Evolutionary conservation across 108 stramenopile species (phyloP), one percentile per base, ranked within the genome.

Genomic region (Nitzschia sp.): DNA sequence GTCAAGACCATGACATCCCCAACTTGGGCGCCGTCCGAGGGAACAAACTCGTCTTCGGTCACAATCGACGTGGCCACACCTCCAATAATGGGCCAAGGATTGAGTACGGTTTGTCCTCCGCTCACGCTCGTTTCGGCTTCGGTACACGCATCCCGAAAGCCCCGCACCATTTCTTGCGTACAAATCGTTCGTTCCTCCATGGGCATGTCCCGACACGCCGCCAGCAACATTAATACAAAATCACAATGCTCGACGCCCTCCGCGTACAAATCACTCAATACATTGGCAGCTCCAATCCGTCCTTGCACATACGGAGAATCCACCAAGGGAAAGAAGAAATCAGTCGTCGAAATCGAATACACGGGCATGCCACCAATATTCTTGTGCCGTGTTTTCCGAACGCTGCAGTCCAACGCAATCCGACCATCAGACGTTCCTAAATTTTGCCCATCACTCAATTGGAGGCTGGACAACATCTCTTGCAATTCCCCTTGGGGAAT

Each of bases 81-180:
- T 26, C 92, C 92, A 75, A 94, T 91, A 27, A 94, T 89, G 13
- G 90, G 88, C 92, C 92, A 94, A 8, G 92, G 92, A 75, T 94
- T 94, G 53, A 89, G 58, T 13, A 94, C 92, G 0, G 92, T 94
- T 76, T 94, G 92, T 22, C 92, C 92, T 9, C 92, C 92, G 27
- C 88, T 89, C n/a, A 94, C 76, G 41, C 71, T 29, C 33, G 89
- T 88, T 44, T 67, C 88, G 17, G 89, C 89, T 53, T 91, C 88
- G 25, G 63, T 30, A 61, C 87, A 88, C 11, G 90, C 87, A 73
- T 91, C 90, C 9, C 83, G 82, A 70, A 94, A 94, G 2, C 92
- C 92, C 16, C 82, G 66, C 0, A 94, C 85, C 88, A 94, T 91
- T 66, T 84, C 80, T 36, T 75, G 65, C 9, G 92, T 94, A 60